phyloP scores from a whole-genome alignment of 2,329 filamentous ascomycete genomes.

The Arthrobotrys iridis region DNA sequence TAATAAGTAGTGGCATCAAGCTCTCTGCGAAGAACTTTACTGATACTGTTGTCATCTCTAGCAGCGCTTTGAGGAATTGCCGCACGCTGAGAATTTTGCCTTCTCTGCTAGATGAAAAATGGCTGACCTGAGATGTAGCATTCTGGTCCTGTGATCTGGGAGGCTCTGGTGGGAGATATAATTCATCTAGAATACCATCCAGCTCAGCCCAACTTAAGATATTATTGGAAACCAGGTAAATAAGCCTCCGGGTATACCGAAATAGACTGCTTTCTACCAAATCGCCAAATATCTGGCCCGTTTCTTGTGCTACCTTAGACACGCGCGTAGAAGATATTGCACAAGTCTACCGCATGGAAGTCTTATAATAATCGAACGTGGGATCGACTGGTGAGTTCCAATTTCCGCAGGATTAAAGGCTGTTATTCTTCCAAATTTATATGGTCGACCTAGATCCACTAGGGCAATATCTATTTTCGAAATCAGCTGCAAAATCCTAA shows the following conservation, averaged over 20 bases:
- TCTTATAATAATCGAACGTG: background rate
- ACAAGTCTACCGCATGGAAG: background rate
- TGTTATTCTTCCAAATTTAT: background rate
- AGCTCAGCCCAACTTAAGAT: background rate
- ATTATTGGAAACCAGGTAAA: conserved; percentile 13
- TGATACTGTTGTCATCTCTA: background rate
- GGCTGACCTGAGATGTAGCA: background rate
- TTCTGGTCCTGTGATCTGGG: background rate
- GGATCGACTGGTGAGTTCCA: background rate
- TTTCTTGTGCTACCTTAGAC: background rate
- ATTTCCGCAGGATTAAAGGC: background rate
- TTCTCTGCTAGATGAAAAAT: too few relatives aligned
- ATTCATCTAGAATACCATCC: background rate
- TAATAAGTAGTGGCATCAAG: conserved; percentile 14
- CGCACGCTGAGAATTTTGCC: background rate
- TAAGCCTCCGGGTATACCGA: background rate
- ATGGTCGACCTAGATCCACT: background rate
- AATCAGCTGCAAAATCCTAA: too few relatives aligned
- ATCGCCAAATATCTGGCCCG: background rate
- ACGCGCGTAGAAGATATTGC: background rate
- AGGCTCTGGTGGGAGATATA: background rate
- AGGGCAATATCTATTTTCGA: background rate
- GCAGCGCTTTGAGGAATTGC: background rate
- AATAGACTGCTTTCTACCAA: background rate
- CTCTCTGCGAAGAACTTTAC: background rate